Base-by-base conservation (phyloP, 2,329 filamentous ascomycete species). In the Trichoderma lentiforme region DNA sequence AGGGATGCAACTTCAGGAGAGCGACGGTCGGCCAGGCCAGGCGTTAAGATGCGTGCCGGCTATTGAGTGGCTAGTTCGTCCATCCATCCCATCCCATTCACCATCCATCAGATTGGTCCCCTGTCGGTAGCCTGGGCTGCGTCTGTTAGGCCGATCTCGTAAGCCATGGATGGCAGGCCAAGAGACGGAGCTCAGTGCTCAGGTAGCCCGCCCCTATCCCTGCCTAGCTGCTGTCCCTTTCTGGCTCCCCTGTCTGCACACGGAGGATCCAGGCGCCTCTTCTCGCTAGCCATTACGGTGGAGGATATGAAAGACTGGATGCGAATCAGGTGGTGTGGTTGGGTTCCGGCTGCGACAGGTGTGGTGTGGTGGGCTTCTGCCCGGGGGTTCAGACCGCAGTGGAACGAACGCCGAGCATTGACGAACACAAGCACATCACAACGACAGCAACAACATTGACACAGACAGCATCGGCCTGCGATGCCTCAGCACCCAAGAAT, bases 101-200 rank as follows among this genome's bases (percentile, higher is more conserved):
- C 57, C 67, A 69, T 69, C 66, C 66, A 69, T 69, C 66, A 70
- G 56, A 62, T 53, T 65, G 58, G 67, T 65, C 66, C 71, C 71
- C 71, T 72, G 71, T 63, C 62, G 47, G 47, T 47, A 43, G 70
- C 70, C 47, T 64, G 69, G 58, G 60, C 65, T 68, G 70, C 47
- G 47, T 66, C 53, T 72, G 66, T 47, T 72, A 72, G 71, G 71
- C 71, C 71, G 71, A 72, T 72, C 71, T 72, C 71, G 71, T 72
- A 72, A 70, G 71, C 71, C 71, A 72, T 65, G 71, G 71, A 66
- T 72, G 70, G n/a, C 53, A 61, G 63, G 30, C 64, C 71, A 72
- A 21, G 30, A 60, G 57, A 60, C 57, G 67, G 71, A 72, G 71
- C 67, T 70, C 66, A 72, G 60, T 71, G 53, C 71, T 72, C 66